These are phyloP conservation scores for Curvularia sp. DNA, from an alignment of 2,329 filamentous ascomycete species.

Conservation along the genomic window DNA sequence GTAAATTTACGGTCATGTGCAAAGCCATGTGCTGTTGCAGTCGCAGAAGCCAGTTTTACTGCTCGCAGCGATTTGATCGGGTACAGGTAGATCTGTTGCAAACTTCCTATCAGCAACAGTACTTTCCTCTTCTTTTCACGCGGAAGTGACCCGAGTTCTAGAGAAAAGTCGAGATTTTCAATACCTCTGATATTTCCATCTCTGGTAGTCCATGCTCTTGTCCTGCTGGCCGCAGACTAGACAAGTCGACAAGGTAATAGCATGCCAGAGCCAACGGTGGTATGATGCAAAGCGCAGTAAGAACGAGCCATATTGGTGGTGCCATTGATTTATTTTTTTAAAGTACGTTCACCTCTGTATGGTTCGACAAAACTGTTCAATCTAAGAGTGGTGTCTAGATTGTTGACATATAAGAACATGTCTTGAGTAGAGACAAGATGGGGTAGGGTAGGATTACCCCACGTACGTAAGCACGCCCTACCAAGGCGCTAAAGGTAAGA, in stretches of 20 bases:
- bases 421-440: not conserved
- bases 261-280: conserved; percentile 20
- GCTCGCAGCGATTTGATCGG: conserved; percentile 58
- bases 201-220: not conserved
- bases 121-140: not conserved
- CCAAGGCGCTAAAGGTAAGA: conserved; percentile 4
- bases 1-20: conserved; percentile 51
- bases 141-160: not conserved
- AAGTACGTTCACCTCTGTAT: not conserved
- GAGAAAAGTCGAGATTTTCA: not conserved
- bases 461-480: conserved; percentile 6
- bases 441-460: not conserved
- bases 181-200: conserved; percentile 40
- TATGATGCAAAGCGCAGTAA: conserved; percentile 31
- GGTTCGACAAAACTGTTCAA: not conserved
- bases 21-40: conserved; percentile 56
- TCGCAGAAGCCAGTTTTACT: conserved; percentile 48
- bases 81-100: conserved; percentile 54
- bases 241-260: conserved; percentile 31
- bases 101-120: conserved; percentile 4
- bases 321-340: conserved; percentile 16
- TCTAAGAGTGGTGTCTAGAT: not conserved
- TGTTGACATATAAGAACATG: too few relatives aligned
- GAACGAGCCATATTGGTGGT: conserved; percentile 31
- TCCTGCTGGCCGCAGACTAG: conserved; percentile 15